Percentiles rank a stretch among this genome's conserved stretches.
These are phyloP conservation scores for Phanerochaete carnosa DNA, from an alignment of 768 basidiomycete genomes.

Conservation along the genomic window DNA sequence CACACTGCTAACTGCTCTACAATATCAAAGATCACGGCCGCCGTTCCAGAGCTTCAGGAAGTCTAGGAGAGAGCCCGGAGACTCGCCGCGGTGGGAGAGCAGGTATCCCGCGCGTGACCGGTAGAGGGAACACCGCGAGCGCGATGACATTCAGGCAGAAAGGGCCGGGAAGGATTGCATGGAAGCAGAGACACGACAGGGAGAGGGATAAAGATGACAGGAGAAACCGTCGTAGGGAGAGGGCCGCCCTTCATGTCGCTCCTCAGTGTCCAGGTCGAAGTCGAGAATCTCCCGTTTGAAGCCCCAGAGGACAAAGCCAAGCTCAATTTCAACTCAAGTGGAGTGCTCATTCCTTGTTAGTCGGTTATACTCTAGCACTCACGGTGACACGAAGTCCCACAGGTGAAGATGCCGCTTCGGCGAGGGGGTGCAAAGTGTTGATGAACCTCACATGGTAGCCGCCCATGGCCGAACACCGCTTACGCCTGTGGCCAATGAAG, in stretches of 20 bases:
- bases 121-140: not conserved
- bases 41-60: not conserved
- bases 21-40: conserved; percentile 7
- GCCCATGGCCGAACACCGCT: too few species aligned
- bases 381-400: too few species aligned
- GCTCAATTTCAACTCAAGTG: conserved; percentile 87
- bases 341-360: conserved; percentile 89
- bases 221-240: conserved; percentile 14
- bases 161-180: conserved; percentile 9
- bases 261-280: conserved; percentile 40
- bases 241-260: conserved; percentile 41
- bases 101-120: not conserved
- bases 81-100: not conserved
- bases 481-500: too few species aligned
- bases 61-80: not conserved
- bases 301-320: conserved; percentile 57
- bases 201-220: too few species aligned
- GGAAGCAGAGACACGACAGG: too few species aligned
- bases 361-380: too few species aligned
- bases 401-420: too few species aligned
- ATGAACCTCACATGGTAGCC: too few species aligned
- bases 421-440: too few species aligned
- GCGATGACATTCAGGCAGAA: not conserved
- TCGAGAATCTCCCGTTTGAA: conserved; percentile 48
- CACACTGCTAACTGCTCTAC: not conserved